A percentile compares a stretch with the other conserved stretches of the same genome.
Conservation (phyloP, 352 stramenopile genomes). For the Phytophthora meadii region DNA sequence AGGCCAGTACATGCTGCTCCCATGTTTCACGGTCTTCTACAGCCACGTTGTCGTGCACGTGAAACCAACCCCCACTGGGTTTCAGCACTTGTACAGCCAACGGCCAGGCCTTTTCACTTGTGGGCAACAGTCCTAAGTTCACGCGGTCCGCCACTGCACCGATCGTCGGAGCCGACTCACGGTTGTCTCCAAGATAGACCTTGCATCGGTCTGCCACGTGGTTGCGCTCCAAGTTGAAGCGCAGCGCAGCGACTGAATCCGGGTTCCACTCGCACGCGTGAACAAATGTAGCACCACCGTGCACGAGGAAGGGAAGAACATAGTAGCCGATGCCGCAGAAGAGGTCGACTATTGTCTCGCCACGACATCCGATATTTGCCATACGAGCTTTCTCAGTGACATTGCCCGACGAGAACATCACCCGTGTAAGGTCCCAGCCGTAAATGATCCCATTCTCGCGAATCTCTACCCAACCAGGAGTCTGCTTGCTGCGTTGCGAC, state of each 20-base stretch:
- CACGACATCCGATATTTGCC: conserved; percentile 80
- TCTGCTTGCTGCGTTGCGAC: conserved; percentile 39
- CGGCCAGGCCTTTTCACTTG: conserved; percentile 94
- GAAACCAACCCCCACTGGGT: conserved; percentile 90
- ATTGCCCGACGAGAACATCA: conserved; percentile 98
- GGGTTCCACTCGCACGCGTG: conserved; percentile 97
- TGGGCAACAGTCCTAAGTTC: conserved; percentile 95
- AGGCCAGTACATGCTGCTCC: conserved; percentile 67
- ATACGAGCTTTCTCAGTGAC: conserved; percentile 97
- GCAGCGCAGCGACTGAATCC: conserved; percentile 90
- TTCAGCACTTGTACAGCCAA: conserved; percentile 93
- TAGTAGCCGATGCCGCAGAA: conserved; percentile 99
- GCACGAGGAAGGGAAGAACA: conserved; percentile 94
- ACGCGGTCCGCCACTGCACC: conserved; percentile 91
- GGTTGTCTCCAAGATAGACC: conserved; percentile 92
- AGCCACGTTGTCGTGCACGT: conserved; percentile 96
- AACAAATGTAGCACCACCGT: conserved; percentile 90
- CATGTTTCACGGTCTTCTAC: conserved; percentile 83
- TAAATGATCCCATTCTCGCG: conserved; percentile 95
- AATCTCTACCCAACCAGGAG: conserved; percentile 83
- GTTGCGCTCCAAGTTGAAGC: conserved; percentile 94
- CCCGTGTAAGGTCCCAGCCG: conserved; percentile 94
- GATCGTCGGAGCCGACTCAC: conserved; percentile 72
- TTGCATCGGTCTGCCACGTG: conserved; percentile 80
- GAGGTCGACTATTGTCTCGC: conserved; percentile 95